These are phyloP conservation scores for Leccinum fibrillosum DNA, from an alignment of 768 basidiomycete genomes.

Conservation along the genomic window DNA sequence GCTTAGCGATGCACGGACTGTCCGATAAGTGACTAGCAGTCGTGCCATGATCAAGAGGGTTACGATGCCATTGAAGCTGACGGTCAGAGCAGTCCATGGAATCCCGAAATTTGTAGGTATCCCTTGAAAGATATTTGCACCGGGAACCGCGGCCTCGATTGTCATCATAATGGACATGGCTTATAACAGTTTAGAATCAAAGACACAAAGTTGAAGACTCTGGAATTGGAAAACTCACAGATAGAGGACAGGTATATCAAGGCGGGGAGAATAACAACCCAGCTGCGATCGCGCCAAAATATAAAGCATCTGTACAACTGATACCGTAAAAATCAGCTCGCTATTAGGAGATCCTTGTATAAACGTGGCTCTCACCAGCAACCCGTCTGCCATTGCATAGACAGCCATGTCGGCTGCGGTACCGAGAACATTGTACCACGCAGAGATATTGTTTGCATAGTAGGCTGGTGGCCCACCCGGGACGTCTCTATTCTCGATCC, in stretches of 20 bases:
- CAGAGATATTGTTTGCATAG: background rate
- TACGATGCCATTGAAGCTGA: background rate
- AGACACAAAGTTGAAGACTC: background rate
- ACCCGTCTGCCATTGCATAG: background rate
- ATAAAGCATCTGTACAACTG: background rate
- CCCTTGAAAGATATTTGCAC: background rate
- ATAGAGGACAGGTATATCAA: background rate
- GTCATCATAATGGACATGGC: background rate
- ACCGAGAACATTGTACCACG: background rate
- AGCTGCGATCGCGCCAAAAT: background rate
- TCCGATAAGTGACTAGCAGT: background rate
- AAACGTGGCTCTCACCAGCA: background rate
- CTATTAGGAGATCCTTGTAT: background rate
- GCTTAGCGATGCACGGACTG: background rate
- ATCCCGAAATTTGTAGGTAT: background rate
- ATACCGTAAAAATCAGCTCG: too few species aligned
- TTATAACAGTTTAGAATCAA: background rate
- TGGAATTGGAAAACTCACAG: too few species aligned
- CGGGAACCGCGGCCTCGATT: background rate
- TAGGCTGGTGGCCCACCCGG: background rate
- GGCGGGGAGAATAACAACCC: background rate
- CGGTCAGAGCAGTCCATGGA: background rate
- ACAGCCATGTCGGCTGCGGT: background rate
- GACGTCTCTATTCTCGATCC: background rate
- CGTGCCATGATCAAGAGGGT: background rate